Evolutionary conservation across 2,329 filamentous ascomycete genomes (phyloP).

Genomic region (Alternaria consortialis): DNA sequence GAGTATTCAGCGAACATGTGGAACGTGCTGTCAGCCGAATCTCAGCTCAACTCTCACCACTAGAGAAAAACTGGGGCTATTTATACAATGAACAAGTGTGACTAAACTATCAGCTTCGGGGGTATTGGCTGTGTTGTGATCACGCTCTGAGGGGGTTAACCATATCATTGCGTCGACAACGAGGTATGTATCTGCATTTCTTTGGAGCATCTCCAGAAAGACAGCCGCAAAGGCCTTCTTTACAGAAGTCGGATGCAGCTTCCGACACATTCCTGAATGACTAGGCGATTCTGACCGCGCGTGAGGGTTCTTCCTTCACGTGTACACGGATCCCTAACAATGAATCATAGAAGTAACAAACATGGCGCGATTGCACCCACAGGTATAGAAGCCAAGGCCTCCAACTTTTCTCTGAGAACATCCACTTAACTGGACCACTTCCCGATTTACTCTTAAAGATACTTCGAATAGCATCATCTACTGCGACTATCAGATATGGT

Average conservation of each 20-base stretch:
- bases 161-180: background rate
- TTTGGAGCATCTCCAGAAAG: too few relatives aligned
- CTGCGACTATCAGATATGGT: too few relatives aligned
- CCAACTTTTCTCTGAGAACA: too few relatives aligned
- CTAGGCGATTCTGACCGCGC: background rate
- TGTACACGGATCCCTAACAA: background rate
- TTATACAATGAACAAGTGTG: background rate
- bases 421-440: too few relatives aligned
- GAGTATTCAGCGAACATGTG: background rate
- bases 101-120: background rate
- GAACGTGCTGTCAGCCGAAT: slow-evolving; percentile 4
- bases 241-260: background rate
- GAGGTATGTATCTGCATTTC: too few relatives aligned
- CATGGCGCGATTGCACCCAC: background rate
- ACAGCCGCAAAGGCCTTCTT: too few relatives aligned
- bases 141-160: background rate
- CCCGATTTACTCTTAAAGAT: too few relatives aligned
- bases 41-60: background rate
- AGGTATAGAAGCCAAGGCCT: too few relatives aligned
- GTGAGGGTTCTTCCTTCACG: background rate
- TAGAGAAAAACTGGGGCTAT: background rate
- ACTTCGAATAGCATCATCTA: too few relatives aligned
- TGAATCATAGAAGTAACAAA: background rate
- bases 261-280: background rate
- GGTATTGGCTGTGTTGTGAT: background rate